Evolutionary conservation across 2,329 filamentous ascomycete species (phyloP).

Genomic region (Fusarium equiseti): DNA sequence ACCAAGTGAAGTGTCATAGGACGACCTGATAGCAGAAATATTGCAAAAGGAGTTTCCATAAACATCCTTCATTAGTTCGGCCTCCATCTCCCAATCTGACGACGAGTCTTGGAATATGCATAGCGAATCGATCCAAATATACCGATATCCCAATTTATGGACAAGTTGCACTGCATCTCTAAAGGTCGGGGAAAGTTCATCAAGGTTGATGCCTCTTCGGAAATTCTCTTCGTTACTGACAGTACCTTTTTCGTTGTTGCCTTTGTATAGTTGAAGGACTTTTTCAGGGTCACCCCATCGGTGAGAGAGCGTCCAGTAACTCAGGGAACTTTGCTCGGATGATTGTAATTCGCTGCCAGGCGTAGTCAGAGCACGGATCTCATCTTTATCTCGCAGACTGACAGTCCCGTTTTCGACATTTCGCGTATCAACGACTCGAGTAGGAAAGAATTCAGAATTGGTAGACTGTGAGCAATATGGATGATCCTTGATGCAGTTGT

Average conservation of each 20-base stretch:
- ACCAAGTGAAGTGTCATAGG: no score
- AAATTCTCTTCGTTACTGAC: neutral
- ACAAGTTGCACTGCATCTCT: neutral
- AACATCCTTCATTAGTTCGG: accelerated
- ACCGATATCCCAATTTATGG: neutral
- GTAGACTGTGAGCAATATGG: no score
- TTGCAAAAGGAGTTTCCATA: neutral
- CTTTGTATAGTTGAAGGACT: neutral
- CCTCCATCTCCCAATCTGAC: neutral
- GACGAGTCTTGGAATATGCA: neutral
- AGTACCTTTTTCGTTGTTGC: no score
- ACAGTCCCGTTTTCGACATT: neutral
- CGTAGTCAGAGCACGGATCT: no score
- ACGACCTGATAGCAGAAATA: neutral
- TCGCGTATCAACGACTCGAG: neutral
- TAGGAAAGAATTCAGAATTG: neutral
- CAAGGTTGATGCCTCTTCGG: neutral
- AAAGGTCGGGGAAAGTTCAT: neutral
- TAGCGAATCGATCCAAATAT: neutral
- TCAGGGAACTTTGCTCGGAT: neutral
- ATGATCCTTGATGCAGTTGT: no score
- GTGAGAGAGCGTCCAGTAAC: neutral
- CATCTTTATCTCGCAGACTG: neutral
- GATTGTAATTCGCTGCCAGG: no score
- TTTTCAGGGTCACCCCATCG: neutral